Percentiles rank a stretch among this genome's conserved stretches.
phyloP scores from a whole-genome alignment of 192 early-diverging fungal species.

The Coemansia sp. region DNA sequence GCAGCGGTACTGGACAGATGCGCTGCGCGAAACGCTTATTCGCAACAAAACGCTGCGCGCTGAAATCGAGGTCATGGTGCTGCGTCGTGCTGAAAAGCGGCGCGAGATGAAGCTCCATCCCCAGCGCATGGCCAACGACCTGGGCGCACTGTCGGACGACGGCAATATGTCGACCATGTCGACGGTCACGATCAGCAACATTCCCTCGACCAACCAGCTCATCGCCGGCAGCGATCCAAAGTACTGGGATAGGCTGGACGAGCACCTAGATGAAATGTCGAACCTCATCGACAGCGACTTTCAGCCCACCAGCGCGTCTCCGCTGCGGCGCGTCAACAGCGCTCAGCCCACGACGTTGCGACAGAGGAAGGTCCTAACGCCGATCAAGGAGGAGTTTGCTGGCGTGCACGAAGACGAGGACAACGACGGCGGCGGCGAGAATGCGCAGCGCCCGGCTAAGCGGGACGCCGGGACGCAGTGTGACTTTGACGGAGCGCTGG shows the following conservation, averaged over 20 bases:
- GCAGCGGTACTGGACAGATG: constrained; percentile 32
- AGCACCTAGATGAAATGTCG: constrained; percentile 42
- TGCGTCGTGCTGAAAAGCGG: constrained; percentile 38
- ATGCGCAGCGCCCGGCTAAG: background rate
- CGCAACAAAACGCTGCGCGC: constrained; percentile 38
- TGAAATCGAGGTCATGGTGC: constrained; percentile 23
- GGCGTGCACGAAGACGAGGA: background rate
- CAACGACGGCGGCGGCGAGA: too few relatives aligned
- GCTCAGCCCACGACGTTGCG: background rate
- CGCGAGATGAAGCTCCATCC: constrained; percentile 25
- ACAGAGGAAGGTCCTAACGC: constrained; percentile 32
- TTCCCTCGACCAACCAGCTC: constrained; percentile 47
- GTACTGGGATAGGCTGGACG: constrained; percentile 31
- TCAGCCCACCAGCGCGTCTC: constrained; percentile 1
- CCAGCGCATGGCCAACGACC: constrained; percentile 13
- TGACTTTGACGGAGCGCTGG: constrained; percentile 7
- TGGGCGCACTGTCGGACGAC: constrained; percentile 20
- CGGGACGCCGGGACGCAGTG: constrained; percentile 28
- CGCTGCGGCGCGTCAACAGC: constrained; percentile 12
- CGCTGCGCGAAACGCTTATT: constrained; percentile 31
- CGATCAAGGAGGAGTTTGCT: constrained; percentile 41
- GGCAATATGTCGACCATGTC: constrained; percentile 34
- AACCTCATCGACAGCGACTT: constrained; percentile 40
- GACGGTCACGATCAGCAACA: constrained; percentile 17
- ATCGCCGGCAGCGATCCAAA: constrained; percentile 28